Evolutionary conservation across 768 basidiomycete genomes (phyloP).

Genomic region (Russula olivacea): DNA sequence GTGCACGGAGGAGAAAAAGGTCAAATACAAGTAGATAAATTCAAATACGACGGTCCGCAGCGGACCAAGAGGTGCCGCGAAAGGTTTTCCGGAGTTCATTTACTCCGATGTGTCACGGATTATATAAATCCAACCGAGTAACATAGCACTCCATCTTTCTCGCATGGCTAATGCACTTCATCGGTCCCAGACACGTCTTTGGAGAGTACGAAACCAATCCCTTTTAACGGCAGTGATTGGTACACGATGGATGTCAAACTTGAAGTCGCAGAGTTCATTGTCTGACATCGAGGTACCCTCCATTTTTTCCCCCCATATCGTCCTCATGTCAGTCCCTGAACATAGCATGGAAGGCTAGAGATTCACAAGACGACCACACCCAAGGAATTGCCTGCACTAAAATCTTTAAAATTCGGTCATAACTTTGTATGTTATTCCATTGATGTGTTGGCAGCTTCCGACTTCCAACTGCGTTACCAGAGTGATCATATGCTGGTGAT

Average conservation of each 20-base stretch:
- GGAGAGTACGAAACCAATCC: not conserved
- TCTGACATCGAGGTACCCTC: constrained; percentile 18
- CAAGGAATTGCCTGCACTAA: constrained; percentile 19
- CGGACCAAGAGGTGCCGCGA: not conserved
- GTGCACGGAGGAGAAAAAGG: too few species aligned
- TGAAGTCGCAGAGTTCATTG: not conserved
- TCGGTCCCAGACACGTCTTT: constrained; percentile 1
- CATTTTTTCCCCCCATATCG: not conserved
- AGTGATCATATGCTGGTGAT: constrained; percentile 40
- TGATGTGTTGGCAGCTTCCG: not conserved
- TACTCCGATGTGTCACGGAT: not conserved
- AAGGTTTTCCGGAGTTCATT: not conserved
- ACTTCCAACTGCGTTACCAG: constrained; percentile 5
- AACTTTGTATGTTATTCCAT: constrained; percentile 13
- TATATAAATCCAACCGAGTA: not conserved
- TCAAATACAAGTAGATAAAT: too few species aligned
- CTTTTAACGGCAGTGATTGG: not conserved
- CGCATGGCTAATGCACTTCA: constrained; percentile 16
- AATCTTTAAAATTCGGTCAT: constrained; percentile 22
- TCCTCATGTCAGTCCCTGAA: not conserved
- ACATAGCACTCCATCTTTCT: not conserved
- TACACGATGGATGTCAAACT: constrained; percentile 16
- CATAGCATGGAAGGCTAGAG: constrained; percentile 14
- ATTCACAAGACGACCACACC: constrained; percentile 8
- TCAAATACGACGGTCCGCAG: not conserved